Conservation (phyloP, 2,329 filamentous ascomycete species). For the Xylariaceae sp. region DNA sequence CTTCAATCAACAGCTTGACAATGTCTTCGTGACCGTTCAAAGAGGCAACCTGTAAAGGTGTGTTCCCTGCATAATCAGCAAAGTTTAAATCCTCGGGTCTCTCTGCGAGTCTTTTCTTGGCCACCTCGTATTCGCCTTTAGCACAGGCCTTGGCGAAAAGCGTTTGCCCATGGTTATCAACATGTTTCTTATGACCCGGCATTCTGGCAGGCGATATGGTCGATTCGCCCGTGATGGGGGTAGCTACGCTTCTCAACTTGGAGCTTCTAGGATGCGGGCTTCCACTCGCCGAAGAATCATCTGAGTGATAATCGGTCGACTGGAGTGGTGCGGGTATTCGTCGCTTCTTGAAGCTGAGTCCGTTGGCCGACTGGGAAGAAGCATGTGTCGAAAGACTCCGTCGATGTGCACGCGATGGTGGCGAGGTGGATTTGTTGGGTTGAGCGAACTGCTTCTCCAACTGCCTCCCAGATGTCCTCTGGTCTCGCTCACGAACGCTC, state of each 20-base stretch:
- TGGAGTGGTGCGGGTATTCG: conserved; percentile 56
- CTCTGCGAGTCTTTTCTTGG: conserved; percentile 68
- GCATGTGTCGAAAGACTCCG: conserved; percentile 61
- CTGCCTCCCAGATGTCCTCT: conserved; percentile 31
- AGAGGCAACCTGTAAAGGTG: conserved; percentile 87
- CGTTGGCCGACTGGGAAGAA: conserved; percentile 48
- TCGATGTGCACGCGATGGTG: conserved; percentile 52
- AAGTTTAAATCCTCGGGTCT: conserved; percentile 84
- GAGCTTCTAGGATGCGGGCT: conserved; percentile 55
- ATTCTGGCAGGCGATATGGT: conserved; percentile 64
- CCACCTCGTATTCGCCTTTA: conserved; percentile 72
- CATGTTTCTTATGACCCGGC: conserved; percentile 72
- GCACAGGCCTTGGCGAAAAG: conserved; percentile 85
- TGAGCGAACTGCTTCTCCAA: conserved; percentile 27
- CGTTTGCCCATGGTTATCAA: conserved; percentile 90
- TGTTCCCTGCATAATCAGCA: conserved; percentile 92
- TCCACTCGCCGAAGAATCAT: conserved; percentile 58
- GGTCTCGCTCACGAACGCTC: conserved; percentile 29
- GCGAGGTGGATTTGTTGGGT: conserved; percentile 52
- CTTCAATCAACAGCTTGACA: conserved; percentile 77
- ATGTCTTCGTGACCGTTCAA: conserved; percentile 82
- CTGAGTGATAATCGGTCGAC: conserved; percentile 60
- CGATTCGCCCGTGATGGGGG: conserved; percentile 52
- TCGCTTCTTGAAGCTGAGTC: conserved; percentile 55
- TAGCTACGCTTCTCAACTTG: conserved; percentile 51